Conservation (phyloP, 768 basidiomycete genomes). For the Mycena venus region DNA sequence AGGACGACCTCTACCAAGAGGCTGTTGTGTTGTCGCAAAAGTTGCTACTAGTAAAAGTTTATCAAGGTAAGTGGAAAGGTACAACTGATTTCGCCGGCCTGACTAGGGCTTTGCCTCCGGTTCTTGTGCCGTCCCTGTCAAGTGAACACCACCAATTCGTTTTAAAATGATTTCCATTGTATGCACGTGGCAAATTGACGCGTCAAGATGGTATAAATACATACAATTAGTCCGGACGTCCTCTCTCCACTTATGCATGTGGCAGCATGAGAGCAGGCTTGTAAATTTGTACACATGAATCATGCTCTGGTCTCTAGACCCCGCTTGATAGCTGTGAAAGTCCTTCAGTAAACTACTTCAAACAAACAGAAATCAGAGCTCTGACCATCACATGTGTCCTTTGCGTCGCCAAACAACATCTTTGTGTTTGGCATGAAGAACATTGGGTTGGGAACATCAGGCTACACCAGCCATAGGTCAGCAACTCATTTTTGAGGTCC, state of each 20-base stretch:
- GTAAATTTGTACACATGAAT: background rate
- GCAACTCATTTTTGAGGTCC: background rate
- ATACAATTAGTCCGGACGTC: background rate
- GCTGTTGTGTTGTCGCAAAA: too few species aligned
- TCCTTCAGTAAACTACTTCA: background rate
- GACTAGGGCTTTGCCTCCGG: too few species aligned
- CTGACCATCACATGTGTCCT: slow-evolving; percentile 89
- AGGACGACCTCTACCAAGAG: too few species aligned
- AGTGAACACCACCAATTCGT: too few species aligned
- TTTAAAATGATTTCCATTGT: background rate
- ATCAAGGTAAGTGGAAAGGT: too few species aligned
- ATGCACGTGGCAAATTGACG: background rate
- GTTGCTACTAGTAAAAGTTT: too few species aligned
- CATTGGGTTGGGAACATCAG: slow-evolving; percentile 93
- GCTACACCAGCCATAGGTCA: slow-evolving; percentile 57
- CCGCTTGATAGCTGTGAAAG: slow-evolving; percentile 66
- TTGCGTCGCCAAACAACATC: slow-evolving; percentile 95
- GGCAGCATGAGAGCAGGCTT: background rate
- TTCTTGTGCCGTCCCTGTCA: too few species aligned
- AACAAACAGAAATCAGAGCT: background rate
- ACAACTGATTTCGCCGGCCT: too few species aligned
- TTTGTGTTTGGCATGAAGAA: slow-evolving; percentile 93
- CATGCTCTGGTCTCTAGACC: slow-evolving; percentile 60
- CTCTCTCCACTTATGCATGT: background rate
- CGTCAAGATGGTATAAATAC: slow-evolving; percentile 8